Evolutionary conservation across 2,329 filamentous ascomycete genomes (phyloP), one percentile per base, ranked within the genome.

Genomic region (Fusarium irregulare): DNA sequence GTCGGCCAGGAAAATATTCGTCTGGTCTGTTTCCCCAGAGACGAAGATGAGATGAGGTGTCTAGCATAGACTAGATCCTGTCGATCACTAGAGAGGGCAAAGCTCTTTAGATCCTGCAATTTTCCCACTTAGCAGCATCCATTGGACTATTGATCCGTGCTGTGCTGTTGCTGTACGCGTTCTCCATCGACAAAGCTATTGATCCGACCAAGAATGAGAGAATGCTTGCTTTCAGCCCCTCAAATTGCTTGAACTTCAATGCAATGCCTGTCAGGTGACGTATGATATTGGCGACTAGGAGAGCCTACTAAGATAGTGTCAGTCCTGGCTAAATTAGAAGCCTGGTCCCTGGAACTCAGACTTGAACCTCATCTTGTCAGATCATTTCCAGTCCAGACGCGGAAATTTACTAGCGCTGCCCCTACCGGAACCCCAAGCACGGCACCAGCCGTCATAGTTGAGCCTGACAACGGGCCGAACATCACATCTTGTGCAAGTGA

Each of bases 341-440:
- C 55, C 63, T 63, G 59, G 60, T 60, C 53, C 60, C 56, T 60
- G 66, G 60, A 48, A 42, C 53, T 55, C 61, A 59, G 25, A 27
- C 47, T 37, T 41, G 54, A 56, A 54, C 57, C 68, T 71, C 61
- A 55, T 70, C 71, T 64, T 75, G 64, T 75, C 73, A 75, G 73
- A 73, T 75, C 72, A 74, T 75, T 27, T 40, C 30, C 66, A 71
- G 53, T 51, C 68, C 65, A 68, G 70, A 49, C 56, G 48, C 64
- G 70, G 70, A 74, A 74, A 73, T 68, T 70, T 72, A 71, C 68
- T 71, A 64, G 63, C 60, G 64, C 56, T 64, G 49, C 62, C 57
- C 61, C 60, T 72, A 56, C 65, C 65, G 51, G 60, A 70, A 58
- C 58, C 51, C 47, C 46, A 47, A 68, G 56, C 23, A 59, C 72